Evolutionary conservation across 768 basidiomycete genomes (phyloP).

Genomic region (Tephrocybe sp.): DNA sequence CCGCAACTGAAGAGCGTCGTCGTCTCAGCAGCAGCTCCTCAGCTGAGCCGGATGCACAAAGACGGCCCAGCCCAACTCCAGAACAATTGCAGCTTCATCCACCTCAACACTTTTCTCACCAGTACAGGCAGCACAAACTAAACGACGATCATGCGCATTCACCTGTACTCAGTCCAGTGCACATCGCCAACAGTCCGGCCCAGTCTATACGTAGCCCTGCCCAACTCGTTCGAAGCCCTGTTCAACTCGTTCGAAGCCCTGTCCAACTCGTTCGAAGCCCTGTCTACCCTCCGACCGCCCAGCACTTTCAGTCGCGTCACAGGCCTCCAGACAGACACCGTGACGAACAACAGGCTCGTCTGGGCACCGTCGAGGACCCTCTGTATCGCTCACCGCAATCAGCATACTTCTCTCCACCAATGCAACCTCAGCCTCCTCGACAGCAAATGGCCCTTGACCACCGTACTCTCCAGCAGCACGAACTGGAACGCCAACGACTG

Average conservation of each 20-base stretch:
- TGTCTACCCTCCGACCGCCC: constrained; percentile 8
- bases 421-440: constrained; percentile 8
- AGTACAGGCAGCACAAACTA: constrained; percentile 10
- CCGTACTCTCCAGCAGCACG: constrained; percentile 22
- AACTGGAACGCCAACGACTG: constrained; percentile 23
- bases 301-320: constrained; percentile 12
- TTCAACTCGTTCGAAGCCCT: too few relatives aligned
- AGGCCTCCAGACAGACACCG: constrained; percentile 8
- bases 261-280: constrained; percentile 12
- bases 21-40: constrained; percentile 38
- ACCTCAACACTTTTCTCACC: constrained; percentile 18
- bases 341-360: constrained; percentile 12
- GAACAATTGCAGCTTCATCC: constrained; percentile 20
- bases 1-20: constrained; percentile 63
- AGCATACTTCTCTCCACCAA: constrained; percentile 10
- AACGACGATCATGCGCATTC: constrained; percentile 10
- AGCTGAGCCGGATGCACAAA: constrained; percentile 18
- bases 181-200: constrained; percentile 4
- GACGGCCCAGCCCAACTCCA: constrained; percentile 16
- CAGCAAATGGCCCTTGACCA: constrained; percentile 19
- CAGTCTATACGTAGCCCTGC: constrained; percentile 14
- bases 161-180: constrained; percentile 2
- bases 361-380: constrained; percentile 11
- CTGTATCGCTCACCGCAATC: constrained; percentile 13
- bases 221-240: too few relatives aligned